Percentiles rank a stretch among this genome's conserved stretches.
Conservation (phyloP, 2,329 filamentous ascomycete species). For the Fusarium stilboides region DNA sequence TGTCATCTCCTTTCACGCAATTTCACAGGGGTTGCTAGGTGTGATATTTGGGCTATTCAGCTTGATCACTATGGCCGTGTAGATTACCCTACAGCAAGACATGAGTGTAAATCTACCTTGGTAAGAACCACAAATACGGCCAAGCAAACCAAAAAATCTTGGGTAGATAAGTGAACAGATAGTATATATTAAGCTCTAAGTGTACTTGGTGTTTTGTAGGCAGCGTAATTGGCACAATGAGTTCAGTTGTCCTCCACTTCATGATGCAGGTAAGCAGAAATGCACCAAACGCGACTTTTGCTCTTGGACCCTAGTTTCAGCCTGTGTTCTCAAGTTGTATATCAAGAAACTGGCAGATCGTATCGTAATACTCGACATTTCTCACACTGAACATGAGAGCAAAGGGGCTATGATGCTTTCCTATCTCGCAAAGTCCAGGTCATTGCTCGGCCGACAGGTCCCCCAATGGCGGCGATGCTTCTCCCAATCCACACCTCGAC, state of each 20-base stretch:
- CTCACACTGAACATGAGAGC: neutral
- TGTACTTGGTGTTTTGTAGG: no score
- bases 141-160: no score
- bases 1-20: neutral
- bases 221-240: no score
- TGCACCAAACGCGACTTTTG: slow-evolving; percentile 54
- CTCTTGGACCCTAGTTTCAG: neutral
- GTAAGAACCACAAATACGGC: neutral
- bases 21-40: neutral
- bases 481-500: slow-evolving; percentile 34
- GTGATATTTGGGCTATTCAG: neutral
- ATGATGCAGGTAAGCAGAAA: slow-evolving; percentile 54
- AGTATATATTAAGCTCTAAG: no score
- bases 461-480: slow-evolving; percentile 33
- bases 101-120: neutral
- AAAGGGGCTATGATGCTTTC: slow-evolving; percentile 39
- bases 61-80: neutral
- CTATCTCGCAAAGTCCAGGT: slow-evolving; percentile 17
- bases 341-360: neutral
- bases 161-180: no score
- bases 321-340: neutral
- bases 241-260: neutral
- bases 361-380: neutral
- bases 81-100: neutral
- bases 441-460: slow-evolving; percentile 22